Base-by-base conservation (phyloP, 495 filamentous ascomycete genomes). In the Daldinia childiae region DNA sequence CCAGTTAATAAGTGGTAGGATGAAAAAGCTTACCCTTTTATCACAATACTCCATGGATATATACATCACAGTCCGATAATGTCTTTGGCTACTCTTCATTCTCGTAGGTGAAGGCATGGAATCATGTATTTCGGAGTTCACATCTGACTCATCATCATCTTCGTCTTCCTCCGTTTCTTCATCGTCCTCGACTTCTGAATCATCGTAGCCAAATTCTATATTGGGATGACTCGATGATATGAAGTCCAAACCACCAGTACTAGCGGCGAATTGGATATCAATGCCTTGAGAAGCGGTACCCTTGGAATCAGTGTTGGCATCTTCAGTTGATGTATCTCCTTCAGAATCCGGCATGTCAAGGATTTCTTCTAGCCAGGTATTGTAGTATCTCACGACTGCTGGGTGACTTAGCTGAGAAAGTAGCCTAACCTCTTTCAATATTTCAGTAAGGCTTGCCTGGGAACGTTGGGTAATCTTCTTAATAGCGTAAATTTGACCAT, bases 21-120 rank as follows among this genome's bases (percentile, higher is more conserved):
- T 4, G 5, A 57, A 17, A 32, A 30, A 82, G 11, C 87, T 79
- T 81, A 92, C 91, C 76, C 93, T 90, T 73, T 92, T 94, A 77
- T 98, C 95, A 76, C 96, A 98, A 75, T 97, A 97, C 74, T 98
- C 95, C 95, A 99, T 99, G 30, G 82, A 84, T 29, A 85, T 85
- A 65, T 85, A 85, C 79, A 85, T 81, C 24, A 83, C 75, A 1
- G 77, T 83, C 26, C 74, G 76, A 64, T 72, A 82, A 4, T 73
- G 75, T 29, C 78, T 79, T 58, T 70, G 66, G 38, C 60, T 71
- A 50, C 66, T 75, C 57, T 74, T 82, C 6, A 74, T 68, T 66
- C 76, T 80, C 15, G 71, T 75, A 54, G 76, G 80, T 48, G 38
- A 80, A 48, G 50, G 50, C 58, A 58, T 74, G 43, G 73, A 65